Evolutionary conservation across 2,329 filamentous ascomycete species (phyloP).

Genomic region (Claviceps pusilla): DNA sequence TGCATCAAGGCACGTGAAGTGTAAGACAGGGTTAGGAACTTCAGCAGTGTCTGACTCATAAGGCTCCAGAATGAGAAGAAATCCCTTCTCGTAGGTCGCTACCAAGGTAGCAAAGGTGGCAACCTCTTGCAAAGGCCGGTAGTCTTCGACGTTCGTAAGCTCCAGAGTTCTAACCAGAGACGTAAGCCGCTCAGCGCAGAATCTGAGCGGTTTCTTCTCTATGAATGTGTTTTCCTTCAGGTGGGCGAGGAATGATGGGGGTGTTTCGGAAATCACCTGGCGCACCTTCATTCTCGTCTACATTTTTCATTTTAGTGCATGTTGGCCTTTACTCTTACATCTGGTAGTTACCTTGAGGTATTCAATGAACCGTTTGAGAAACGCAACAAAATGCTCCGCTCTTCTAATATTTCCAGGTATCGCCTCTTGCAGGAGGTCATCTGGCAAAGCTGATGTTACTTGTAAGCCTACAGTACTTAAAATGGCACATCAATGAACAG

Average conservation of each 20-base stretch:
- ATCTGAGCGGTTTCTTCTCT: conserved; percentile 84
- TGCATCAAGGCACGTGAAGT: conserved; percentile 92
- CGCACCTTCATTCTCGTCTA: conserved; percentile 94
- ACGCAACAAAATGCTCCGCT: conserved; percentile 90
- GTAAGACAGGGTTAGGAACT: conserved; percentile 89
- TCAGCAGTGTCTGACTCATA: conserved; percentile 92
- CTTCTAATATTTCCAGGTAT: conserved; percentile 91
- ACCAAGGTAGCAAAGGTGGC: conserved; percentile 93
- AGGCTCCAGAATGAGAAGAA: conserved; percentile 89
- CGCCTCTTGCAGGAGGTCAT: conserved; percentile 87
- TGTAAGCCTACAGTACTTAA: conserved; percentile 8
- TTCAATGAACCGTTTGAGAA: conserved; percentile 91
- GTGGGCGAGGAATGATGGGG: conserved; percentile 82
- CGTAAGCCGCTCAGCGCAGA: conserved; percentile 87
- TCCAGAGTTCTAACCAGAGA: conserved; percentile 90
- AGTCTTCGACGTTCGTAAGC: conserved; percentile 95
- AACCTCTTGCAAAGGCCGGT: conserved; percentile 90
- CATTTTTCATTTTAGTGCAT: not conserved
- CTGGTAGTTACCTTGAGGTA: conserved; percentile 55
- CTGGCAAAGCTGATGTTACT: conserved; percentile 53
- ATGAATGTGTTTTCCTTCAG: conserved; percentile 94
- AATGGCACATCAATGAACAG: not conserved
- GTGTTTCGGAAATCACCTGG: conserved; percentile 93
- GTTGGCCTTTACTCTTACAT: not conserved
- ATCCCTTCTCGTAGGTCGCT: conserved; percentile 92